Evolutionary conservation across 306 rosid genomes (phyloP).

Genomic region (Malus orientalis): DNA sequence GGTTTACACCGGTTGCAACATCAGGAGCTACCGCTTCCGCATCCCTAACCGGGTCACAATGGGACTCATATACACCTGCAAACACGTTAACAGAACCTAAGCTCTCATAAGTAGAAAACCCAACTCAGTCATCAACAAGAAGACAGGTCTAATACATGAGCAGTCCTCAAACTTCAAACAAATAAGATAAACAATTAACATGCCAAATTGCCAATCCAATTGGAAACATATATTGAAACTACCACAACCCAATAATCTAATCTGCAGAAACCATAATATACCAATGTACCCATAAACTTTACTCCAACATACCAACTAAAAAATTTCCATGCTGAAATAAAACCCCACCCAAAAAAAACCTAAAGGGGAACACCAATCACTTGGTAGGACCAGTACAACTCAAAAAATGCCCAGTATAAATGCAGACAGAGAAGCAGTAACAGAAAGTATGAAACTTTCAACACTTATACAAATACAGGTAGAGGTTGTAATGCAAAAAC

Average conservation of each 20-base stretch:
- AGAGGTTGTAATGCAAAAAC: neutral
- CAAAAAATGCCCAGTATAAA: neutral
- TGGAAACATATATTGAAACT: neutral
- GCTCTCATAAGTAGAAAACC: neutral
- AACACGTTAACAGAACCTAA: neutral
- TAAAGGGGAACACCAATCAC: neutral
- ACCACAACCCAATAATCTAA: too few relatives aligned
- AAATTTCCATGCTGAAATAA: neutral
- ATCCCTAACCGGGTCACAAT: slow-evolving; percentile 15
- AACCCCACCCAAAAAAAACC: neutral
- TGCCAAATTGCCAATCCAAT: neutral
- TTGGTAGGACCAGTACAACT: neutral
- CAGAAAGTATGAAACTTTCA: neutral
- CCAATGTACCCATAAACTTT: neutral
- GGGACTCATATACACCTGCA: slow-evolving; percentile 29
- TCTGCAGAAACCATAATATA: neutral
- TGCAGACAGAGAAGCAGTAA: neutral
- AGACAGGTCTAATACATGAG: neutral
- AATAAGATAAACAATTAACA: neutral
- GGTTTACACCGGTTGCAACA: slow-evolving; percentile 27
- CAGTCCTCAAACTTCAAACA: neutral
- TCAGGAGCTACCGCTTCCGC: slow-evolving; percentile 24
- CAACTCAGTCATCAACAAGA: neutral
- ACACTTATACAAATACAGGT: neutral
- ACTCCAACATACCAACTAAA: neutral